Base-by-base conservation (phyloP, 2,329 filamentous ascomycete species). In the Blastomyces gilchristii region DNA sequence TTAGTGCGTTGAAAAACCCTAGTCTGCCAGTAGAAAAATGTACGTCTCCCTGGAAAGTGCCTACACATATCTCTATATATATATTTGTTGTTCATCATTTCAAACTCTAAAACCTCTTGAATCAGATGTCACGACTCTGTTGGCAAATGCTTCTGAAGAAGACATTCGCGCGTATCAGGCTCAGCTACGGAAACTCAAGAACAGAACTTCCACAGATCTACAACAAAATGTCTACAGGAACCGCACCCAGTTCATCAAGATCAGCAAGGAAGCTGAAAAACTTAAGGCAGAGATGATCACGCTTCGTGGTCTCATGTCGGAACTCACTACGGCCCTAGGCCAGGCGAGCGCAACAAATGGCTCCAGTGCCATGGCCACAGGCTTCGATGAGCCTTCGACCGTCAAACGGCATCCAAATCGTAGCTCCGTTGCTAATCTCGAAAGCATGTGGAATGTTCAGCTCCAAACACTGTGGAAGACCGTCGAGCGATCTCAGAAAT, bases 181-280 rank as follows among this genome's bases (percentile, higher is more conserved):
- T 59, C 86, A 86, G 28, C 80, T 97, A 53, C 86, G 86, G 67
- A 88, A 87, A 69, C 81, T 94, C 63, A 93, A 93, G 75, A 83
- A 83, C 67, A 85, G 89, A 63, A 91, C 91, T 9, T 87, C 88
- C 5, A 83, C 86, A 58, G 92, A 97, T 69, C 81, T 99, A 28
- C 93, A 97, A 75, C 90, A 95, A 72, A 97, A 92, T 76, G 89
- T 99, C 60, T 93, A 96, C 76, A 92, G 97, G 75, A 99, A 99
- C 76, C 87, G 94, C 58, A 96, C 91, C 0, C 94, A 97, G 71
- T 99, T 99, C 73, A 97, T 99, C 81, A 96, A 96, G 76, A 97
- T 99, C 75, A 97, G 92, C 74, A 97, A 97, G 77, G 94, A 99
- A 78, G 94, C 95, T 1, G 94, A 99, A 77, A 97, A 96, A 78